phyloP scores from a whole-genome alignment of 257 asterid species.

The Solanum etuberosum region DNA sequence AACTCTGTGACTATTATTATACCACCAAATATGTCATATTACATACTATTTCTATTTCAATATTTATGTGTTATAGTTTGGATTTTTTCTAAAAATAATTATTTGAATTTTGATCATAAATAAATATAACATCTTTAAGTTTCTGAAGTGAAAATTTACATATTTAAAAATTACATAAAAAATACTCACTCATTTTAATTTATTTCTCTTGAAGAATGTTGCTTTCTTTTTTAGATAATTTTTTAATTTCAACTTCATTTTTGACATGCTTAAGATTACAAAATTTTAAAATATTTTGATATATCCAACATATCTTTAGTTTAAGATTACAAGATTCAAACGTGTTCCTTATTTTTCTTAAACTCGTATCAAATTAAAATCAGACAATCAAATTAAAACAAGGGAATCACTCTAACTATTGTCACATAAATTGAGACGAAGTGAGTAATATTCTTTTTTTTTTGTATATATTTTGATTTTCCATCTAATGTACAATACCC shows the following conservation, averaged over 20 bases:
- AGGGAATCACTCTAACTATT: too few relatives aligned
- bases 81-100: too few relatives aligned
- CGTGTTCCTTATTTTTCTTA: too few relatives aligned
- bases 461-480: too few relatives aligned
- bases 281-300: too few relatives aligned
- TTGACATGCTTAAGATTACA: neutral
- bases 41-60: neutral
- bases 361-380: too few relatives aligned
- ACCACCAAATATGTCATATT: neutral
- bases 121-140: neutral
- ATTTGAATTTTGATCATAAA: neutral
- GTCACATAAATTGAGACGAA: neutral
- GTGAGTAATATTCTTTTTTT: neutral
- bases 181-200: too few relatives aligned
- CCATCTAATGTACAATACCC: rapidly evolving
- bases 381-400: rapidly evolving
- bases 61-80: neutral
- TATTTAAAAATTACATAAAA: neutral
- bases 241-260: too few relatives aligned
- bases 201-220: too few relatives aligned
- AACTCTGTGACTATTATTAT: neutral
- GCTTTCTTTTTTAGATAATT: too few relatives aligned
- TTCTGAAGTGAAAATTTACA: neutral
- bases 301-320: too few relatives aligned
- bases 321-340: rapidly evolving